Conservation (phyloP, 192 early-diverging fungal genomes). For the Chytriomyces sp. region DNA sequence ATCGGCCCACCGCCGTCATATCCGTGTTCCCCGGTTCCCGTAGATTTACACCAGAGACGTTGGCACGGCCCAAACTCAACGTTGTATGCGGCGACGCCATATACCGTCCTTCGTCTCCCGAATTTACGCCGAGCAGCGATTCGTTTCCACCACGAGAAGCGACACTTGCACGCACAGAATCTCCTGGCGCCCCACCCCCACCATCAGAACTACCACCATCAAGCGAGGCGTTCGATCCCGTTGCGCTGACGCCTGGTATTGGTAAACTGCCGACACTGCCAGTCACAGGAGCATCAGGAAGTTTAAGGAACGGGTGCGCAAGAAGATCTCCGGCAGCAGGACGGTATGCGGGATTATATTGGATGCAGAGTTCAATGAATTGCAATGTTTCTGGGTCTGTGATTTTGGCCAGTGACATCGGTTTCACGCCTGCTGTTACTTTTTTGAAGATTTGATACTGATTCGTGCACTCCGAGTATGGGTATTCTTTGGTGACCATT, state of each 20-base stretch:
- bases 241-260: not conserved
- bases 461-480: conserved; percentile 83
- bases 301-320: conserved; percentile 50
- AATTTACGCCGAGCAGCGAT: not conserved
- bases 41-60: not conserved
- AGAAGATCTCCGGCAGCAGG: conserved; percentile 57
- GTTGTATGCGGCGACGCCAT: not conserved
- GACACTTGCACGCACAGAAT: not conserved
- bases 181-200: not conserved
- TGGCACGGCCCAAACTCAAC: not conserved
- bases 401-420: conserved; percentile 66
- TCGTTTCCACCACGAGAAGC: not conserved
- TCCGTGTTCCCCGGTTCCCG: conserved; percentile 3
- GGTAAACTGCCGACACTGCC: not conserved
- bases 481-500: conserved; percentile 82
- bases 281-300: conserved; percentile 4
- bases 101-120: not conserved
- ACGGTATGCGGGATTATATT: conserved; percentile 53
- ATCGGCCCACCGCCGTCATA: not conserved
- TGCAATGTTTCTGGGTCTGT: conserved; percentile 65
- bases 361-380: conserved; percentile 74
- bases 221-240: not conserved
- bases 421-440: conserved; percentile 77
- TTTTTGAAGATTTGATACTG: conserved; percentile 85
- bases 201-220: not conserved